Evolutionary conservation across 768 basidiomycete species (phyloP).

Genomic region (Boletus rufocinnamomeus): DNA sequence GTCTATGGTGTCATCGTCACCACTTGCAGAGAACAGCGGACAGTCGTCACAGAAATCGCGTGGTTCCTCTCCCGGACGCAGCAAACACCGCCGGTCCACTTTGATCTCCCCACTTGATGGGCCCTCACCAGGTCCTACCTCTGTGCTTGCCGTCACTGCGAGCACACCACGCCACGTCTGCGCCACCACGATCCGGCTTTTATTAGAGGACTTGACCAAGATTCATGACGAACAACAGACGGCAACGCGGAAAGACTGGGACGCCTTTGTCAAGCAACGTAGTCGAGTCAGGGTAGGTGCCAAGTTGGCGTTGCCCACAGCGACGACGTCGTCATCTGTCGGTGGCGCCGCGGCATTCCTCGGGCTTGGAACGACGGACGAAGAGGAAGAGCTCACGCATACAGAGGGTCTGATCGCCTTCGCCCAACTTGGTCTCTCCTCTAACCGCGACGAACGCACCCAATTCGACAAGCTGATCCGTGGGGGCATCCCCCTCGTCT

Average conservation of each 20-base stretch:
- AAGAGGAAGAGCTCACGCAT: conserved; percentile 76
- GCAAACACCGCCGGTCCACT: conserved; percentile 46
- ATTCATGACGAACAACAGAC: conserved; percentile 82
- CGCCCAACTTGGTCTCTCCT: conserved; percentile 79
- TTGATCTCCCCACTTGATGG: conserved; percentile 32
- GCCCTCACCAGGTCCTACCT: conserved; percentile 33
- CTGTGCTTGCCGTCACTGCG: conserved; percentile 59
- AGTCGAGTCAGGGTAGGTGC: conserved; percentile 45
- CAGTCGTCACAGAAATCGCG: conserved; percentile 36
- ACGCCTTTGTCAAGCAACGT: conserved; percentile 76
- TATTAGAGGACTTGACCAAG: conserved; percentile 74
- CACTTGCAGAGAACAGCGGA: conserved; percentile 21
- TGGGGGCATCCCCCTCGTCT: conserved; percentile 83
- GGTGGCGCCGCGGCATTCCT: conserved; percentile 65
- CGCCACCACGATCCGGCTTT: conserved; percentile 66
- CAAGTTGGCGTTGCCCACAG: conserved; percentile 19
- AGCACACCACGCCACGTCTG: conserved; percentile 76
- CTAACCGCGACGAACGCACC: conserved; percentile 68
- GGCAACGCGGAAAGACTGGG: conserved; percentile 79
- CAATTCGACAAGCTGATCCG: conserved; percentile 82
- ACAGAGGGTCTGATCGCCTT: conserved; percentile 89
- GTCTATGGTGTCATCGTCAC: conserved; percentile 15
- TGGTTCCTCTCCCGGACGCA: conserved; percentile 49
- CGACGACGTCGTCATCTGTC: conserved; percentile 25
- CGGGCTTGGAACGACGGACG: conserved; percentile 61